Base-by-base conservation (phyloP, 306 rosid genomes). In the Trichosanthes truncata region DNA sequence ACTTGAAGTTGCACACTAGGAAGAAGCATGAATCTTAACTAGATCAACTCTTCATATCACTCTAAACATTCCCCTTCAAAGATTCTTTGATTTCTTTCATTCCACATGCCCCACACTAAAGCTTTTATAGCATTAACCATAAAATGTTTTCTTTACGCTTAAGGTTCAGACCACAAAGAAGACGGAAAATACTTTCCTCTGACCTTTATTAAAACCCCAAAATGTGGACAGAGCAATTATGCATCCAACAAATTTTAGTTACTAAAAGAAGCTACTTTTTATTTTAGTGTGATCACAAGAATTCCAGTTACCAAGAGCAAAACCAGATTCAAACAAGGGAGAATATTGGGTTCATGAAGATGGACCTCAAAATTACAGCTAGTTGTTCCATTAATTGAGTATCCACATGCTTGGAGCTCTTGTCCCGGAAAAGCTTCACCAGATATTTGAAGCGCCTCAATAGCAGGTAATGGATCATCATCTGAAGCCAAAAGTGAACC, bases 331-430 rank as follows among this genome's bases (percentile, higher is more conserved):
- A 52, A 74, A 74, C 60, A 49, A 33, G 48, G 11, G 29, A 51
- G 36, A 71, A 71, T 31, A 76, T 41, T 66, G 67, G 77, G 71
- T 74, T 38, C 11, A 52, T 53, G 20, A 83, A 85, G 83, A 74
- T 75, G 79, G 87, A 94, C 98, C 98, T 94, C 97, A 87, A 93
- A 93, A 82, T 95, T 95, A 85, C 92, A 95, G 85, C 93, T 90
- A 31, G 97, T 93, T 77, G 99, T 93, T 78, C 99, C 99, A 83
- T 95, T 82, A 80, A 89, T 89, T 68, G 97, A 93, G 83, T 87
- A 92, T 74, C 97, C 97, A 35, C 84, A 80, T 66, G 97, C 99
- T 91, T 92, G 96, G 81, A 95, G 97, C 81, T 89, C 97, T 80
- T 68, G 90, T 72, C 98, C 98, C 3, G 98, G 98, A 83, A 87